Percentiles rank a stretch among this genome's conserved stretches.
These are phyloP conservation scores for Trichosporon inkin DNA, from an alignment of 1,284 basidiomycete genomes.

Conservation along the genomic window DNA sequence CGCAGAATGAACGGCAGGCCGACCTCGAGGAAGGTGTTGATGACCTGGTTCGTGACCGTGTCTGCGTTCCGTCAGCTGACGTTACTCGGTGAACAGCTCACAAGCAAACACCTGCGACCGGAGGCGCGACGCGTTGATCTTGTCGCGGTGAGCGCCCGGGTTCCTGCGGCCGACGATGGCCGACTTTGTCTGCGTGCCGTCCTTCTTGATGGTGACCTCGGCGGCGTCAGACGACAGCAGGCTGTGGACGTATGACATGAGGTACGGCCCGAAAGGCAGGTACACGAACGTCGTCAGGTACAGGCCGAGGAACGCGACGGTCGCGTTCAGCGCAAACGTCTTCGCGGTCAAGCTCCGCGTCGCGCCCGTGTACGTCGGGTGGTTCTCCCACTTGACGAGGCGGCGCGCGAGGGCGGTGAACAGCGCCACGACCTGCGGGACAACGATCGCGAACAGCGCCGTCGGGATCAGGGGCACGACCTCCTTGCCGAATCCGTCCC, in stretches of 20 bases:
- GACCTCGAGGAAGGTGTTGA: slow-evolving; percentile 77
- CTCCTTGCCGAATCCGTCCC: slow-evolving; percentile 76
- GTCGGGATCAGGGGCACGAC: slow-evolving; percentile 79
- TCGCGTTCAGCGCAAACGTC: slow-evolving; percentile 63
- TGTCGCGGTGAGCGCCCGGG: slow-evolving; percentile 7
- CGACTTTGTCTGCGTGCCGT: neutral
- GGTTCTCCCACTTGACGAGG: slow-evolving; percentile 88
- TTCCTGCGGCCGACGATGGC: neutral
- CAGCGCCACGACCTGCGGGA: slow-evolving; percentile 75
- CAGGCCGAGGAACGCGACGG: slow-evolving; percentile 84
- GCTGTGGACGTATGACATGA: slow-evolving; percentile 62
- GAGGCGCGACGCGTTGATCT: slow-evolving; percentile 61
- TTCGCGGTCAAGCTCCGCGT: slow-evolving; percentile 81
- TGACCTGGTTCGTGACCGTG: slow-evolving; percentile 84
- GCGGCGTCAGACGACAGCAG: slow-evolving; percentile 37
- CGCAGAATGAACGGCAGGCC: slow-evolving; percentile 76
- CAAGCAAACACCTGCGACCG: slow-evolving; percentile 87
- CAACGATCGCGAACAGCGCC: slow-evolving; percentile 71
- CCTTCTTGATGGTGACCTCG: neutral
- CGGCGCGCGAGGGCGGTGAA: slow-evolving; percentile 67
- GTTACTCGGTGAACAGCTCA: slow-evolving; percentile 20
- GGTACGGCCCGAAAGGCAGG: slow-evolving; percentile 79
- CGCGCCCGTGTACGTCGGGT: slow-evolving; percentile 71
- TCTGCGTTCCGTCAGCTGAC: slow-evolving; percentile 49
- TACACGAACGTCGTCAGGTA: slow-evolving; percentile 77